Evolutionary conservation across 1,284 basidiomycete genomes (phyloP).

Genomic region (Phellopilus nigrolimitatus): DNA sequence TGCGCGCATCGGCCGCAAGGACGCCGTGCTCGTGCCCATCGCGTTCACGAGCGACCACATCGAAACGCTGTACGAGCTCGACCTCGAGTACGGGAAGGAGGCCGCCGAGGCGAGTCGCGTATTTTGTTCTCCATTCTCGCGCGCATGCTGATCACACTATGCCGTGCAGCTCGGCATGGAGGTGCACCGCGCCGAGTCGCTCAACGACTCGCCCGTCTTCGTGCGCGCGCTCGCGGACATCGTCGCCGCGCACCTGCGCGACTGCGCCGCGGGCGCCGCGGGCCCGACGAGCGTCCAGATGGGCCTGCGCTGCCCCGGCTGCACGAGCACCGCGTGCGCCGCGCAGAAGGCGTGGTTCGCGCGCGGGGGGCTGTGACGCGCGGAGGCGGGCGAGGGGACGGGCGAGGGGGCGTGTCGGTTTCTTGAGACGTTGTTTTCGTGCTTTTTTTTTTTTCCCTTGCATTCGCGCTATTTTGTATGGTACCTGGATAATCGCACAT

Average conservation of each 20-base stretch:
- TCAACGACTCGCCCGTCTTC: slow-evolving; percentile 98
- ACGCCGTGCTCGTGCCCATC: slow-evolving; percentile 88
- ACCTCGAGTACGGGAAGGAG: slow-evolving; percentile 91
- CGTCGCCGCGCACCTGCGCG: slow-evolving; percentile 74
- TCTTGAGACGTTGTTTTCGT: no score
- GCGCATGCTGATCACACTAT: slow-evolving; percentile 3
- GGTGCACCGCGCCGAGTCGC: slow-evolving; percentile 87
- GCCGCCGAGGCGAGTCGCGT: slow-evolving; percentile 69
- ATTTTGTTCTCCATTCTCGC: neutral
- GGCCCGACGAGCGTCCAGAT: slow-evolving; percentile 79
- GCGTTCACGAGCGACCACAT: slow-evolving; percentile 99
- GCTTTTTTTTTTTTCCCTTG: no score
- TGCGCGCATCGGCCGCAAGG: slow-evolving; percentile 83
- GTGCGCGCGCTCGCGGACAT: slow-evolving; percentile 96
- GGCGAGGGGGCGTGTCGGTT: no score
- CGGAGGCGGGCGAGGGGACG: no score
- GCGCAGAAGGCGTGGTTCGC: slow-evolving; percentile 89
- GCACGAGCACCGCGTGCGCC: slow-evolving; percentile 83
- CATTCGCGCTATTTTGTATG: no score
- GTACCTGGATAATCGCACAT: no score
- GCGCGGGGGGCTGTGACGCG: slow-evolving; percentile 38
- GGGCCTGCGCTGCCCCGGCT: slow-evolving; percentile 88
- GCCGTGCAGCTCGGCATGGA: slow-evolving; percentile 79
- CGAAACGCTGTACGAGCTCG: slow-evolving; percentile 96
- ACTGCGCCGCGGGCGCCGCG: slow-evolving; percentile 46